These are phyloP conservation scores for Psidium guajava DNA, from an alignment of 345 rosid species.

Conservation along the genomic window DNA sequence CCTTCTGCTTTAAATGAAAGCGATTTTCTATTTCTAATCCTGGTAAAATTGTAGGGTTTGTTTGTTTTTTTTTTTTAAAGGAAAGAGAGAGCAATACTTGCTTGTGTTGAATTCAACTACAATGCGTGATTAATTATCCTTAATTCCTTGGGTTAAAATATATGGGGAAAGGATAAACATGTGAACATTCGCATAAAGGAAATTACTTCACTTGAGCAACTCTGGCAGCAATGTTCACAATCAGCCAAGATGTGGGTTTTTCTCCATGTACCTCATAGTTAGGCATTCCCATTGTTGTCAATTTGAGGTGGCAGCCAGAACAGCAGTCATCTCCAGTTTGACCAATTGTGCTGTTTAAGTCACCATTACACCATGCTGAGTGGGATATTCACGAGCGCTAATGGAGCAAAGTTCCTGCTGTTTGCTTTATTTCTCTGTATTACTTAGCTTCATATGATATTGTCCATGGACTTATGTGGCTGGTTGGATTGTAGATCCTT, in stretches of 20 bases:
- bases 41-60: neutral
- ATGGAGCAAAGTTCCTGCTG: neutral
- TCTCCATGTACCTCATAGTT: neutral
- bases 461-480: neutral
- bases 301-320: neutral
- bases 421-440: neutral
- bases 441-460: neutral
- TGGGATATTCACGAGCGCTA: neutral
- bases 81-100: neutral
- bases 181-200: neutral
- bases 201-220: neutral
- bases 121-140: neutral
- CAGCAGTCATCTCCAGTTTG: neutral
- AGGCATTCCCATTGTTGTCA: neutral
- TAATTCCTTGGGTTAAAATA: neutral
- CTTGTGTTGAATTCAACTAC: neutral
- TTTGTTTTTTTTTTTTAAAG: neutral
- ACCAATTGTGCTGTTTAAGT: neutral
- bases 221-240: neutral
- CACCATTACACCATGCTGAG: neutral
- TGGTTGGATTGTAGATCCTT: slow-evolving; percentile 39
- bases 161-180: neutral
- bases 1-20: neutral
- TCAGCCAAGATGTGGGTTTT: neutral
- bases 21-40: neutral